Conservation (phyloP, 2,329 filamentous ascomycete species). For the Paraconiothyrium sp. region DNA sequence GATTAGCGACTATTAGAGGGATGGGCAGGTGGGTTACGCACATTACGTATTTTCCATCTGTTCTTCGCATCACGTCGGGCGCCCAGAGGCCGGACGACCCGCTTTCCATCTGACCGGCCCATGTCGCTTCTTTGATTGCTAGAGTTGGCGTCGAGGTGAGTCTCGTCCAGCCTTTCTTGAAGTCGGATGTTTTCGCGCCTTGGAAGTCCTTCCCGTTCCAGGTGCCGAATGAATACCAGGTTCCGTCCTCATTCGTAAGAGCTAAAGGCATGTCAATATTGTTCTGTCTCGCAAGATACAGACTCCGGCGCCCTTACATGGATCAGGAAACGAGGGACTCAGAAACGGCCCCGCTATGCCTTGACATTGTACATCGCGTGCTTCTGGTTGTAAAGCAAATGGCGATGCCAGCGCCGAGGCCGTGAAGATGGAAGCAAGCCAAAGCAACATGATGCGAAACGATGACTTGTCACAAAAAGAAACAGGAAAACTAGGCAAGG, state of each 20-base stretch:
- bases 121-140: constrained; percentile 2
- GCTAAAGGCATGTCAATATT: background rate
- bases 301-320: background rate
- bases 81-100: constrained; percentile 6
- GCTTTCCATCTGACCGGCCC: background rate
- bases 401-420: constrained; percentile 5
- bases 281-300: background rate
- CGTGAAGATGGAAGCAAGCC: background rate
- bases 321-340: constrained; percentile 4
- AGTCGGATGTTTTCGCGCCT: background rate
- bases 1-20: background rate
- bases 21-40: background rate
- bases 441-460: background rate
- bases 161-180: constrained; percentile 5
- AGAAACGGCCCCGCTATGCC: constrained; percentile 12
- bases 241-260: constrained; percentile 6
- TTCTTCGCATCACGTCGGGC: constrained; percentile 11
- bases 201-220: constrained; percentile 11
- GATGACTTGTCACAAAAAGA: background rate
- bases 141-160: background rate
- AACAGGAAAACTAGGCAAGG: background rate
- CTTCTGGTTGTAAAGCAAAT: background rate
- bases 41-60: constrained; percentile 3
- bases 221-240: constrained; percentile 12
- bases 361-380: background rate